Conservation (phyloP, 139 green algal species). For the Micractinium conductrix region DNA sequence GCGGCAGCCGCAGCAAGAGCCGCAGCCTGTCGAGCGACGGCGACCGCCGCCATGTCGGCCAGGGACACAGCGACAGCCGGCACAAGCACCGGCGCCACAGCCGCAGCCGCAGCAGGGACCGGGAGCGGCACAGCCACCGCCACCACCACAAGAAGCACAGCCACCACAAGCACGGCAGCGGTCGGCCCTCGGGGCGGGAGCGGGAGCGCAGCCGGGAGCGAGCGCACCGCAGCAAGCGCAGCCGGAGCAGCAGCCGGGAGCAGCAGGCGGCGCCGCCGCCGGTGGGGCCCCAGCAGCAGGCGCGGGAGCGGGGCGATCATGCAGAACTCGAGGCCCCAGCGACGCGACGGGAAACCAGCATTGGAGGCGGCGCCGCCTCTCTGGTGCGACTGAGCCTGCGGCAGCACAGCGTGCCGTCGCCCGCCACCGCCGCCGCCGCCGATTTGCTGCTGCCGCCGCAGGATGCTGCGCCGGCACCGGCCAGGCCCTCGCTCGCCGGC, state of each 20-base stretch:
- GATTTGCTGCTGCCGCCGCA: neutral
- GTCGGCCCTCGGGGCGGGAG: neutral
- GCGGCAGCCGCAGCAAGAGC: constrained; percentile 7
- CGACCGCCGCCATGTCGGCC: too few relatives aligned
- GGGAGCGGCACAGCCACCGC: neutral
- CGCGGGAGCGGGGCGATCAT: too few relatives aligned
- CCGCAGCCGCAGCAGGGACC: too few relatives aligned
- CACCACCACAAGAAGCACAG: neutral
- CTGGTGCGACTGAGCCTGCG: constrained; percentile 6
- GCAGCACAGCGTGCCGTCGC: neutral
- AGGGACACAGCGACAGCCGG: too few relatives aligned
- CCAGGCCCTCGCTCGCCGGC: neutral
- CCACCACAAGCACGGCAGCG: neutral
- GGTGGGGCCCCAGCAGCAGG: neutral
- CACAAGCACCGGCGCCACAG: neutral
- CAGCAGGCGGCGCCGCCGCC: neutral
- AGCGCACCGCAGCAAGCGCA: neutral
- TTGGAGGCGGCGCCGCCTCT: neutral
- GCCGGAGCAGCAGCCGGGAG: constrained; percentile 1
- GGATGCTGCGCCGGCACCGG: neutral
- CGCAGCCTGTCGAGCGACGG: neutral
- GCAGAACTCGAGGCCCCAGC: neutral
- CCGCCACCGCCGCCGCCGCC: neutral
- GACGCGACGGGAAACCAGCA: too few relatives aligned
- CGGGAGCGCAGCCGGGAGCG: neutral